Conservation (phyloP, 2,329 filamentous ascomycete genomes). For the Ceratocystis ficicola region DNA sequence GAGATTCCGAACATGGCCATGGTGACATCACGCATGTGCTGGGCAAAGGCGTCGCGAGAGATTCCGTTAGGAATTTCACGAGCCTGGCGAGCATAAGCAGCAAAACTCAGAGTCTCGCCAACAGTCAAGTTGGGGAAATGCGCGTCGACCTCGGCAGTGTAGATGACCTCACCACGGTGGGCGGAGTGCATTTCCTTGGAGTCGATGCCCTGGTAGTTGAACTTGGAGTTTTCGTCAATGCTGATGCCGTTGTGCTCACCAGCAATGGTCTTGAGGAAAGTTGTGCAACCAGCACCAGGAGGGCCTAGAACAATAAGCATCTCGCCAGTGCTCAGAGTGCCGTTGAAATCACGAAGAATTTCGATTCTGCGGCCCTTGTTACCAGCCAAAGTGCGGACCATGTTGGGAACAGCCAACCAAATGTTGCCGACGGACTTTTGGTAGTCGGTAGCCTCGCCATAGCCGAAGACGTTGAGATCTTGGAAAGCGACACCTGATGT, state of each 20-base stretch:
- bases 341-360: conserved; percentile 56
- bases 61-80: conserved; percentile 48
- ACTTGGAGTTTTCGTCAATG: conserved; percentile 55
- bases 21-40: conserved; percentile 56
- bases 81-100: conserved; percentile 56
- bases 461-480: conserved; percentile 57
- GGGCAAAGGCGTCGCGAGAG: conserved; percentile 41
- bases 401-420: conserved; percentile 39
- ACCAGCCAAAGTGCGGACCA: conserved; percentile 41
- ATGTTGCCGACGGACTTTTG: conserved; percentile 55
- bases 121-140: conserved; percentile 69
- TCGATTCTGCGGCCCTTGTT: conserved; percentile 47
- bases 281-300: conserved; percentile 65
- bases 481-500: conserved; percentile 54
- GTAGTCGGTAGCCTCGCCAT: conserved; percentile 55
- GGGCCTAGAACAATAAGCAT: conserved; percentile 66
- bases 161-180: conserved; percentile 76
- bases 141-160: conserved; percentile 72
- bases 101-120: conserved; percentile 67
- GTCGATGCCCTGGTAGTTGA: conserved; percentile 69
- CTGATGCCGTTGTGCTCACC: conserved; percentile 73
- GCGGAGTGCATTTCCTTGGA: conserved; percentile 63
- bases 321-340: conserved; percentile 56
- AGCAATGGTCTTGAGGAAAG: conserved; percentile 71
- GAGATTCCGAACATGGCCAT: conserved; percentile 66